Conservation (phyloP, 208 protist genomes). For the Trypanosomatidae sp. region DNA sequence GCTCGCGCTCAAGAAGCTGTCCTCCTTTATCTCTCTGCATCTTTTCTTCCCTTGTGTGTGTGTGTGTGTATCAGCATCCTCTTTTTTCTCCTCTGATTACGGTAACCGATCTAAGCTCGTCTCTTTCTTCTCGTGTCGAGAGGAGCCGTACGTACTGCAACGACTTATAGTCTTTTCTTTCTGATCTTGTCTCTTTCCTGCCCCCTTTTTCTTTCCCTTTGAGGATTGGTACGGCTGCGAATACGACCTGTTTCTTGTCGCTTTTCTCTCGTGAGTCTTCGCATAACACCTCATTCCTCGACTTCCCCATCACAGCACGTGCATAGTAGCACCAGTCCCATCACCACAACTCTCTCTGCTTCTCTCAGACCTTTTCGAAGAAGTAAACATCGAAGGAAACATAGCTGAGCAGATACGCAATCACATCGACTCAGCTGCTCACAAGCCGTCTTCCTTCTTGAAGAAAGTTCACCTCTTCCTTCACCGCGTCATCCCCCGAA, state of each 20-base stretch:
- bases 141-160: background rate
- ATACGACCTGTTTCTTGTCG: background rate
- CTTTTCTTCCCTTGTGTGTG: background rate
- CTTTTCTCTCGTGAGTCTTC: background rate
- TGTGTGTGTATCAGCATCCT: background rate
- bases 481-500: background rate
- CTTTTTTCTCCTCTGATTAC: conserved; percentile 1
- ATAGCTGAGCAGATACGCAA: background rate
- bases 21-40: background rate
- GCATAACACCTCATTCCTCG: background rate
- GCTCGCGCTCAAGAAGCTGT: background rate
- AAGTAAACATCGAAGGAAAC: background rate
- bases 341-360: background rate
- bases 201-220: background rate
- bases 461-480: background rate
- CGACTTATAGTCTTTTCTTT: background rate
- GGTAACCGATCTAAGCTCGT: background rate
- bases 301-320: background rate
- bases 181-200: background rate
- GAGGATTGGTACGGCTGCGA: background rate
- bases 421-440: background rate
- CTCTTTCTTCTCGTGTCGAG: background rate
- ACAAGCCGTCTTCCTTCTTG: background rate
- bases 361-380: background rate
- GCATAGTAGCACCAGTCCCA: background rate